These are phyloP conservation scores for Protomyces inundatus DNA, from an alignment of 1,139 yeast species.

Conservation along the genomic window DNA sequence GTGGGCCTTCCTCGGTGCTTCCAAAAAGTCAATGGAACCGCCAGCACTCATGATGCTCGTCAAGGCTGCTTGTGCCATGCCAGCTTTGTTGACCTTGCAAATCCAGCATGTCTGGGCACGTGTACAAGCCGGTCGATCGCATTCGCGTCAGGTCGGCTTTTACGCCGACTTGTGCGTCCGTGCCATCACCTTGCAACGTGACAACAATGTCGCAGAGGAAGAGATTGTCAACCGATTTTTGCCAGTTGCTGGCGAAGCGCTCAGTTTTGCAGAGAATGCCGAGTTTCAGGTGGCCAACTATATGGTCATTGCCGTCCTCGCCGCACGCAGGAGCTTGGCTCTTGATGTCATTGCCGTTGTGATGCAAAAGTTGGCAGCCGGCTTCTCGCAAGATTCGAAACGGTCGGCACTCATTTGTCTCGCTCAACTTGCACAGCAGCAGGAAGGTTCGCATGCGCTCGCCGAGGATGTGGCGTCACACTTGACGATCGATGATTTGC, in stretches of 20 bases:
- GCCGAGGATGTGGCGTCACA: slow-evolving; percentile 7
- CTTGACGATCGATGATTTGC: slow-evolving; percentile 21
- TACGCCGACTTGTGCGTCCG: slow-evolving; percentile 73
- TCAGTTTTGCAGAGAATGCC: slow-evolving; percentile 40
- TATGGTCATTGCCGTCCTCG: slow-evolving; percentile 70
- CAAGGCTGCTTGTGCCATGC: slow-evolving; percentile 59
- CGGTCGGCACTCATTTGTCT: slow-evolving; percentile 42
- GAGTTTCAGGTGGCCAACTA: slow-evolving; percentile 81
- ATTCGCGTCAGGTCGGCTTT: slow-evolving; percentile 69
- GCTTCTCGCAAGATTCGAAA: slow-evolving; percentile 40
- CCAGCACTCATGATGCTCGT: slow-evolving; percentile 69
- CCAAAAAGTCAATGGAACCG: slow-evolving; percentile 56
- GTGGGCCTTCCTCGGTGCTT: slow-evolving; percentile 64
- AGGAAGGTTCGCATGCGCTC: slow-evolving; percentile 22
- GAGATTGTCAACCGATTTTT: slow-evolving; percentile 44
- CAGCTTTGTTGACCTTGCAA: slow-evolving; percentile 62
- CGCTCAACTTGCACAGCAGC: slow-evolving; percentile 37
- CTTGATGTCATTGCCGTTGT: slow-evolving; percentile 62
- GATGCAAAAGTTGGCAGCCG: slow-evolving; percentile 57
- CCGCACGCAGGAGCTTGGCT: slow-evolving; percentile 65
- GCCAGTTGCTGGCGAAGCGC: slow-evolving; percentile 43
- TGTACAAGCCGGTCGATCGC: slow-evolving; percentile 44
- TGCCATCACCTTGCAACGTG: slow-evolving; percentile 50
- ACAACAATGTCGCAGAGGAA: slow-evolving; percentile 36
- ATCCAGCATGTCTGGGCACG: slow-evolving; percentile 54